A percentile compares a stretch with the other conserved stretches of the same genome.
Evolutionary conservation across 2,329 filamentous ascomycete genomes (phyloP).

Genomic region (Colletotrichum aenigma): DNA sequence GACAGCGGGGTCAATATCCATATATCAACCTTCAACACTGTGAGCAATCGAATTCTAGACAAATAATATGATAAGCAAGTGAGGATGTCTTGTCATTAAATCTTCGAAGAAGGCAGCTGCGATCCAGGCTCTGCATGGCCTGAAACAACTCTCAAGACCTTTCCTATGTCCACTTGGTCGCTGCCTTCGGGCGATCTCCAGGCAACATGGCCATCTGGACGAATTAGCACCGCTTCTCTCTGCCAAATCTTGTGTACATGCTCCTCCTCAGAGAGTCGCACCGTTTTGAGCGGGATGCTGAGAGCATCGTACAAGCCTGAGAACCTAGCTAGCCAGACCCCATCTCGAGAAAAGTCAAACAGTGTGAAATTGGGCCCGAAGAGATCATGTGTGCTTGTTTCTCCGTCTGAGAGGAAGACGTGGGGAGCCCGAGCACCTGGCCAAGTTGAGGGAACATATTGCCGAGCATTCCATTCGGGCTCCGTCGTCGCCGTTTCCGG

Average conservation of each 20-base stretch:
- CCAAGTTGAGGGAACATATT: neutral
- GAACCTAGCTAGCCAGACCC: neutral
- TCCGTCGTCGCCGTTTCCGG: neutral
- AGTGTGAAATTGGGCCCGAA: neutral
- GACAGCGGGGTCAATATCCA: neutral
- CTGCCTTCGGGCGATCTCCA: neutral
- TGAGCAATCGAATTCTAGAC: accelerated
- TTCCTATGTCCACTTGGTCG: neutral
- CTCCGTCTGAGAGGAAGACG: neutral
- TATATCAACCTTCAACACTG: neutral
- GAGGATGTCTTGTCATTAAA: neutral
- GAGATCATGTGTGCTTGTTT: neutral
- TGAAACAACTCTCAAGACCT: neutral
- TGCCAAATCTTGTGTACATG: neutral
- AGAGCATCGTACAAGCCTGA: neutral
- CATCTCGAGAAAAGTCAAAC: neutral
- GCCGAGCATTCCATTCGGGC: neutral
- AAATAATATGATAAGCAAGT: neutral
- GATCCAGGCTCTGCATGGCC: neutral
- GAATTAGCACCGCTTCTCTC: neutral
- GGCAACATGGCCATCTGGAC: neutral
- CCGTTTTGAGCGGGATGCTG: neutral
- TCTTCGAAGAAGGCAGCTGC: neutral
- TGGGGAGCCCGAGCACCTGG: neutral
- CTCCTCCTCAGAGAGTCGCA: neutral